Evolutionary conservation across 164 flowering plant genomes (phyloP).

Genomic region (Stephania yunnanensis): DNA sequence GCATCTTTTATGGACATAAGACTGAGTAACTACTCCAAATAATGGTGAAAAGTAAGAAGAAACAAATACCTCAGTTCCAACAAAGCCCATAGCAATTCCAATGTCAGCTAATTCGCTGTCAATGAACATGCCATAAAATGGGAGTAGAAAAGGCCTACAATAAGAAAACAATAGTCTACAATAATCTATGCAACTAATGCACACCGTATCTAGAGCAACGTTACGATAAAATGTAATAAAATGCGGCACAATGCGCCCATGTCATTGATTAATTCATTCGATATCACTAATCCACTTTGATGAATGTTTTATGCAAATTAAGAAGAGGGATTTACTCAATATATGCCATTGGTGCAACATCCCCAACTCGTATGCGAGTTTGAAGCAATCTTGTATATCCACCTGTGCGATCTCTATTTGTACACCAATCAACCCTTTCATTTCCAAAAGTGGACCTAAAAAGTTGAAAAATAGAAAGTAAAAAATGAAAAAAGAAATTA

Average conservation of each 20-base stretch:
- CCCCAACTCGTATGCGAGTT: slow-evolving; percentile 91
- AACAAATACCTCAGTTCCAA: slow-evolving; percentile 83
- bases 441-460: slow-evolving; percentile 3
- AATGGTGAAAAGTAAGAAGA: slow-evolving; percentile 2
- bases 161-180: not conserved
- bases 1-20: not conserved
- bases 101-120: slow-evolving; percentile 98
- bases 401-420: slow-evolving; percentile 80
- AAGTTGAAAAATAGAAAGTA: not conserved
- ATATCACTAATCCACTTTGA: too few species aligned
- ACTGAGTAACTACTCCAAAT: not conserved
- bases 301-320: not conserved
- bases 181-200: not conserved
- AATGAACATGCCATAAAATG: slow-evolving; percentile 51
- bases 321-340: slow-evolving; percentile 62
- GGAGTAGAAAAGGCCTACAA: not conserved
- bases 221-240: too few species aligned
- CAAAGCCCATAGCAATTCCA: slow-evolving; percentile 96
- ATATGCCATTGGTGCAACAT: slow-evolving; percentile 97
- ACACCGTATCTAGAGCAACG: too few species aligned
- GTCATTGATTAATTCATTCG: too few species aligned
- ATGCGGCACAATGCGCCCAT: too few species aligned
- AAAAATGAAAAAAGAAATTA: slow-evolving; percentile 19
- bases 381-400: slow-evolving; percentile 94
- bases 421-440: slow-evolving; percentile 11